Evolutionary conservation across 1,284 basidiomycete genomes (phyloP), one percentile per base, ranked within the genome.

Genomic region (Hemileccinum hortonii): DNA sequence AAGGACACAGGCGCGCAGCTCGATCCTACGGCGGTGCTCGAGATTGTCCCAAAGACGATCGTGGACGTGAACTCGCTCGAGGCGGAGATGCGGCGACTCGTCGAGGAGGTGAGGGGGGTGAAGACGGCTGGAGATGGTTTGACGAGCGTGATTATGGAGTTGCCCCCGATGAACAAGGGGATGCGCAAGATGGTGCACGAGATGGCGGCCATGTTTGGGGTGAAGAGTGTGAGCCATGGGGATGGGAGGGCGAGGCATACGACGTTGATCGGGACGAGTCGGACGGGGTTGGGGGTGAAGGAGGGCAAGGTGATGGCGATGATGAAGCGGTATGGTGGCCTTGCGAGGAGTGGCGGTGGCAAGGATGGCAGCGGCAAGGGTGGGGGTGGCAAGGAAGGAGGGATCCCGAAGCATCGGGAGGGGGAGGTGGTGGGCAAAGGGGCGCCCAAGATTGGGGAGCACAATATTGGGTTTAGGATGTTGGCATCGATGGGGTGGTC

Each of bases 191-290:
- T 74, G 49, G 78, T 94, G 0, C 94, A 97, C 64, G 80, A 91
- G 63, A 71, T 95, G 58, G 92, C 92, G 14, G 58, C 69, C 8
- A 84, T 82, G 50, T 95, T 94, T 67, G 79, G 78, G 21, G 58
- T 97, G 66, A 88, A 86, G 72, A 92, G 88, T 55, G 64, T 78
- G 58, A 92, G 89, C 62, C 83, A 86, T 56, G 92, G 92, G 0
- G 74, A 77, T 11, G 92, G 85, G 1, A 67, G 70, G 16, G 63
- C 61, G 39, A 73, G 93, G 53, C 84, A 82, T 67, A 90, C 85
- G 32, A 87, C 84, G 42, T 69, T 95, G 62, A 75, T 66, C 45
- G 88, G 87, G 75, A 90, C 83, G 35, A 76, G 78, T 19, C 73
- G 71, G 57, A 84, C 81, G 32, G 81, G 82, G 5, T 33, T 77